Conservation (phyloP, 176 grass and related monocot species). For the Cymbopogon citratus region DNA sequence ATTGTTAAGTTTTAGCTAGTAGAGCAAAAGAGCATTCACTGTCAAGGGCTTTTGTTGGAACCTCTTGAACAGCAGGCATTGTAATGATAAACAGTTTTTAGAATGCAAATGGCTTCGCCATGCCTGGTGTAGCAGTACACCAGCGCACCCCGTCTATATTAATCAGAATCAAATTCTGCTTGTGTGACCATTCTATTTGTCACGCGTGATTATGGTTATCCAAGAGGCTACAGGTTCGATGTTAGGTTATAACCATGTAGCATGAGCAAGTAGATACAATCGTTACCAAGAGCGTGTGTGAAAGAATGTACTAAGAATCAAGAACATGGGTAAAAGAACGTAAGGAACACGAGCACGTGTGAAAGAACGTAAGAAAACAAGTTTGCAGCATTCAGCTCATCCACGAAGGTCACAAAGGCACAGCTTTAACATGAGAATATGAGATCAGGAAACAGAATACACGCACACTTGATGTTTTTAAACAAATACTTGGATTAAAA, state of each 20-base stretch:
- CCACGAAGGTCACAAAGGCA: background rate
- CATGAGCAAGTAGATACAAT: background rate
- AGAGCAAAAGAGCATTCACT: slow-evolving; percentile 15
- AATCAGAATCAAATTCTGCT: background rate
- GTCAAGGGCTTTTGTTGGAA: slow-evolving; percentile 28
- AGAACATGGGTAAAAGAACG: background rate
- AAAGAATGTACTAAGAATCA: too few species aligned
- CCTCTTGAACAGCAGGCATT: slow-evolving; percentile 10
- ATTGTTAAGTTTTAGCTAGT: slow-evolving; percentile 4
- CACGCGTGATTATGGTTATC: background rate
- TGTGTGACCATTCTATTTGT: background rate
- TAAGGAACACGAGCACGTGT: background rate
- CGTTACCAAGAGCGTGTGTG: background rate
- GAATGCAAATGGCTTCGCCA: background rate
- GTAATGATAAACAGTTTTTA: background rate
- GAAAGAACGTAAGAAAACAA: background rate
- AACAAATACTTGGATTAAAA: background rate
- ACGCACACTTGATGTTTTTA: background rate
- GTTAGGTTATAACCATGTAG: background rate
- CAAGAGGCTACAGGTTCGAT: background rate
- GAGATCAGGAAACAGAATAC: background rate
- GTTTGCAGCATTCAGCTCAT: background rate
- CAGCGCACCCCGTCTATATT: background rate
- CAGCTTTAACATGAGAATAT: background rate
- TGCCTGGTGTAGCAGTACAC: background rate